phyloP scores from a whole-genome alignment of 2,329 filamentous ascomycete species.

The Talaromyces sp. region DNA sequence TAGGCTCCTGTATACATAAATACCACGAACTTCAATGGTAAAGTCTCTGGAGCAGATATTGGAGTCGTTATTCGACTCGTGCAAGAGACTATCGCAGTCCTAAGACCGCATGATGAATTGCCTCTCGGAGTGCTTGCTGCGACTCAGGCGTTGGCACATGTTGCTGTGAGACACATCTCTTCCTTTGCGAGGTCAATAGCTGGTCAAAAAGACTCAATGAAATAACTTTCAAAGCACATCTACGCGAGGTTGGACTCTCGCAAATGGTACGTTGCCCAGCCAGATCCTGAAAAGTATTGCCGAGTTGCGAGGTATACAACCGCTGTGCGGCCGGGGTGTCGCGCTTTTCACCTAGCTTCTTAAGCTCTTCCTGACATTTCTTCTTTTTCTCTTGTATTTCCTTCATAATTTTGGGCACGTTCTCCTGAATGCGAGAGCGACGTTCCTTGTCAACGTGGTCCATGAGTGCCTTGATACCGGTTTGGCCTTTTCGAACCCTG shows the following conservation, averaged over 20 bases:
- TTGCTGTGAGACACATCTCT: neutral
- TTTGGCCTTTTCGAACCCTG: conserved; percentile 11
- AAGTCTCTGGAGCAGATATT: conserved; percentile 13
- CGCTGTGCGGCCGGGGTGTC: conserved; percentile 14
- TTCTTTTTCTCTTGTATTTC: conserved; percentile 19
- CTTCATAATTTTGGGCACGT: conserved; percentile 19
- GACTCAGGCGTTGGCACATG: conserved; percentile 13
- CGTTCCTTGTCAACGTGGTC: conserved; percentile 21
- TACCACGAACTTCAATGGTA: no score
- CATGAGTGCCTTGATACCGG: conserved; percentile 20
- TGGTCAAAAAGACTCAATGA: conserved; percentile 9
- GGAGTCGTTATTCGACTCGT: conserved; percentile 5
- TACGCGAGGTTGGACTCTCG: conserved; percentile 9
- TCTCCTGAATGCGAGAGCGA: conserved; percentile 19
- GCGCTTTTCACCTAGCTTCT: conserved; percentile 9
- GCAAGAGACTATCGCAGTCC: neutral
- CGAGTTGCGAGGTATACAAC: conserved; percentile 18
- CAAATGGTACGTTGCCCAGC: conserved; percentile 14
- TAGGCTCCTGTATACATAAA: no score
- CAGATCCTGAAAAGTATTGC: conserved; percentile 20
- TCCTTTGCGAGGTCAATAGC: neutral
- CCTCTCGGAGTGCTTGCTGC: conserved; percentile 12
- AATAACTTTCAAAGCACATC: neutral
- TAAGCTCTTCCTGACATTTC: neutral
- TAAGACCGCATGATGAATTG: conserved; percentile 1